Conservation (phyloP, 202 grass and related monocot genomes). For the Bolboschoenoplectus hybrid region DNA sequence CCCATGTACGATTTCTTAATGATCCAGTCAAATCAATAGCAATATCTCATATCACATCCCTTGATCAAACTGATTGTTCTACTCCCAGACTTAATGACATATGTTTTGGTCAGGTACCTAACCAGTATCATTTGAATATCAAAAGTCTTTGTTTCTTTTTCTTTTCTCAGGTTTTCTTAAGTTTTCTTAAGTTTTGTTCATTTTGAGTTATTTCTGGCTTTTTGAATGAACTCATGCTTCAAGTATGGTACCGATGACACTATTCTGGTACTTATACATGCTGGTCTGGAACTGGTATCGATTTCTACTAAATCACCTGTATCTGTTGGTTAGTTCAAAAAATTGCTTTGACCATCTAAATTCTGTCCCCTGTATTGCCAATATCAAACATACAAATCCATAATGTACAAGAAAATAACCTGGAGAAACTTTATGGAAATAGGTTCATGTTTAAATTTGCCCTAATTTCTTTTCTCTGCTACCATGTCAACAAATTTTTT, state of each 20-base stretch:
- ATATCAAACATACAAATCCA: background rate
- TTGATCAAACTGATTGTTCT: background rate
- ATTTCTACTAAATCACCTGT: background rate
- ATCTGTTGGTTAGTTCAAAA: background rate
- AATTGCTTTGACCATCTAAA: background rate
- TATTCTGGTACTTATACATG: background rate
- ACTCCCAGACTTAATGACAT: background rate
- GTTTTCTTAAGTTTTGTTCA: background rate
- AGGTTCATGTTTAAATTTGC: conserved; percentile 5
- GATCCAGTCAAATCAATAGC: background rate
- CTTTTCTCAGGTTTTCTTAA: background rate
- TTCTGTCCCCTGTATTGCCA: background rate
- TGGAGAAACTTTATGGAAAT: conserved; percentile 9
- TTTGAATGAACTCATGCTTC: background rate
- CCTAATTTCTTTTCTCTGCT: background rate
- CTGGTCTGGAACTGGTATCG: background rate
- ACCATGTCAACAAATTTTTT: background rate
- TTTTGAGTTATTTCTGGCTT: background rate
- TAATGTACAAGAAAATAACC: background rate
- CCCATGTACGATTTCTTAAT: background rate
- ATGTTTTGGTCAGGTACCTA: background rate
- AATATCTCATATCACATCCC: background rate
- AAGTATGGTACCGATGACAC: background rate
- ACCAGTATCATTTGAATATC: no score
- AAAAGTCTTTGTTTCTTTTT: background rate